Evolutionary conservation across 345 rosid genomes (phyloP), one percentile per base, ranked within the genome.

Genomic region (Sisymbrium altissimum): DNA sequence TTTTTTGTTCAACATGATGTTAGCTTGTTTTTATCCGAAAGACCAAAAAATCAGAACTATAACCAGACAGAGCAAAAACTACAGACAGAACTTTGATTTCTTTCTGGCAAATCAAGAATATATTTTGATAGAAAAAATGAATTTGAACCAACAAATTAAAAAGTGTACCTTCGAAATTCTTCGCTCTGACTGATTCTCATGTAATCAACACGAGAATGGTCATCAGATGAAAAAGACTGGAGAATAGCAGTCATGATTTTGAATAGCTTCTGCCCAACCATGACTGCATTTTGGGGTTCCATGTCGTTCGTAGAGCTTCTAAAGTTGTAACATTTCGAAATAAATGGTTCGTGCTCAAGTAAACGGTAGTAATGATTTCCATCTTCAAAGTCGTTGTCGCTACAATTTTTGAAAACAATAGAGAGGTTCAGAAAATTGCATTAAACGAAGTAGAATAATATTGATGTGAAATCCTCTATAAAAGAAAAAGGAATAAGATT

Each of bases 201-300:
- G 70, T 89, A 92, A 58, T 92, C 84, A 65, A 92, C 79, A 78
- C 78, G 86, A 59, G 70, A 32, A 78, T 87, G 76, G 48, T 92
- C 94, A 64, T 83, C 82, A 29, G 96, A 89, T 19, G 94, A 86
- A 48, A 84, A 84, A 3, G 92, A 81, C 80, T 92, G 94, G 0
- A 92, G 83, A 39, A 92, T 86, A 56, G 97, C 96, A 32, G 85
- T 86, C 96, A 92, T 88, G 64, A 89, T 76, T 77, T 88, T 92
- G 73, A 79, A 54, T 32, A 92, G 83, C 75, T 77, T 83, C 29
- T 71, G 70, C 33, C 85, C 89, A 55, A 87, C 73, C 14, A 64
- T 33, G 11, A 71, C 82, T 30, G 89, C 94, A 15, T 71, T 55
- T 74, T 84, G 86, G 6, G 96, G 88, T 44, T 84, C 88, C 44